Evolutionary conservation across 768 basidiomycete species (phyloP).

Genomic region (Suillus subluteus): DNA sequence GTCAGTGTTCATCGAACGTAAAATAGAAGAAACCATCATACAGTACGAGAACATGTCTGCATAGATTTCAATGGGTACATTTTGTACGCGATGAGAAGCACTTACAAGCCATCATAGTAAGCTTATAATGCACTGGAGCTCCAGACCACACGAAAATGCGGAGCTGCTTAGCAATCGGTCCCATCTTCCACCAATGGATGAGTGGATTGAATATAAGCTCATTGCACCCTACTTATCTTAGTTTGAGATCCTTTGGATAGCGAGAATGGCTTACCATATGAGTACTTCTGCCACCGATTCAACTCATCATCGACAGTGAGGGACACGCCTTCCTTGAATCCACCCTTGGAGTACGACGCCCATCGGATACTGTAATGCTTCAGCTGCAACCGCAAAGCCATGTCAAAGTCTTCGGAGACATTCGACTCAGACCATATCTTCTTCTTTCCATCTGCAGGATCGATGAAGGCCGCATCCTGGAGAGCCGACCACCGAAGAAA

Average conservation of each 20-base stretch:
- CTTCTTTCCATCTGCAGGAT: conserved; percentile 52
- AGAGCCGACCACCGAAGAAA: conserved; percentile 61
- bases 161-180: conserved; percentile 79
- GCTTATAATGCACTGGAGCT: conserved; percentile 77
- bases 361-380: conserved; percentile 43
- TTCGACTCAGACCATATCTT: conserved; percentile 63
- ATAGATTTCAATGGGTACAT: not conserved
- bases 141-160: conserved; percentile 69
- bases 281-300: conserved; percentile 86
- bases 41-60: conserved; percentile 53
- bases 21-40: conserved; percentile 18
- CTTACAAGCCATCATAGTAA: conserved; percentile 77
- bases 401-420: conserved; percentile 66
- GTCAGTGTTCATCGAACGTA: not conserved
- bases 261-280: conserved; percentile 61
- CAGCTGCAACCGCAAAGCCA: conserved; percentile 48
- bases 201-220: conserved; percentile 84
- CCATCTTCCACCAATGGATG: conserved; percentile 70
- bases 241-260: conserved; percentile 20
- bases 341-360: conserved; percentile 83
- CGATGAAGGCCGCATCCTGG: conserved; percentile 56
- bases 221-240: conserved; percentile 53
- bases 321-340: conserved; percentile 87
- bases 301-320: conserved; percentile 85
- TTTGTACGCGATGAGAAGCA: not conserved